Evolutionary conservation across 306 rosid species (phyloP), one percentile per base, ranked within the genome.

Genomic region (Prunus padus): DNA sequence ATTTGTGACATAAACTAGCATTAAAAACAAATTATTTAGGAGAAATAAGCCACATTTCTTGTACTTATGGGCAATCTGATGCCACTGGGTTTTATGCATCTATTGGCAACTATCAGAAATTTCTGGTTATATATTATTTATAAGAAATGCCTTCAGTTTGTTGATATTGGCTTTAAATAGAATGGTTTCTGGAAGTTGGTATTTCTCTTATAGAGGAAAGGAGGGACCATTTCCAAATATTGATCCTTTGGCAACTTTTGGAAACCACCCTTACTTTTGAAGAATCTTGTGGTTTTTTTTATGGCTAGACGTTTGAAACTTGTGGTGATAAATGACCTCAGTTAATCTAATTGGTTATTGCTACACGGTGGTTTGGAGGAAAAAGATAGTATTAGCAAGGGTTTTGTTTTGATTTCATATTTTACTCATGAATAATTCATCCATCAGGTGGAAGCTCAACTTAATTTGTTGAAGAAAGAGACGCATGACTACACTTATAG

Each of bases 361-460:
- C 9, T 31, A 2, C 50, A 45, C 14, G 25, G 20, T 5, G 56
- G 65, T 71, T 9, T 4, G 19, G 2, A 57, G 68, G 23, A 64
- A 37, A 64, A 8, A 44, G 28, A 59, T 16, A 11, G 6, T 23
- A 23, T 59, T 72, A 59, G 67, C 56, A 25, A 59, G 13, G n/a
- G 25, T 52, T 57, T 37, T 22, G 14, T 42, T 22, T 56, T 56
- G 9, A 55, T 44, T 52, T 37, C 10, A 14, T 14, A 1, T 56
- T 40, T 2, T 22, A 9, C 54, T 55, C 28, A 57, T 76, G 26
- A 45, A 65, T 76, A 50, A 57, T 80, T 70, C 72, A 54, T 79
- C 65, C 20, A 33, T 60, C 90, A 95, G 99, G 51, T 80, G 78
- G 97, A 95, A 83, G 80, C 84, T 77, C 86, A 83, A 70, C n/a